Conservation (phyloP, 148 eudicot species). For the Rhododendron mucronatum region DNA sequence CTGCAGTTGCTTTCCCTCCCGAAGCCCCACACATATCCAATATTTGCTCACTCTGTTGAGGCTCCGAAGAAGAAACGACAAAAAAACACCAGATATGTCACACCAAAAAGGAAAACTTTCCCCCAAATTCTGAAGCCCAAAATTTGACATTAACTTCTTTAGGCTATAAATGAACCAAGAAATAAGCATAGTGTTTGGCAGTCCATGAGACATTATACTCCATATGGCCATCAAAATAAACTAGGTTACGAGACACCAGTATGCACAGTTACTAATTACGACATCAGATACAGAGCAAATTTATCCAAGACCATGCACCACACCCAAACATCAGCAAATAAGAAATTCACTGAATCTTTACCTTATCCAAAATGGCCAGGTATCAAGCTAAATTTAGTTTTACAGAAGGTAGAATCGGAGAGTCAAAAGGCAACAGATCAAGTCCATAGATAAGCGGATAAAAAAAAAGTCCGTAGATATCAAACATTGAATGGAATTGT, state of each 20-base stretch:
- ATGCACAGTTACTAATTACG: too few relatives aligned
- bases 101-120: not conserved
- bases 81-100: conserved; percentile 1
- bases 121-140: not conserved
- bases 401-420: not conserved
- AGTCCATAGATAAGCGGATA: too few relatives aligned
- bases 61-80: conserved; percentile 34
- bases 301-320: not conserved
- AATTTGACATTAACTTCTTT: not conserved
- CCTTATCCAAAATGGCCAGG: not conserved
- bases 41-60: conserved; percentile 78
- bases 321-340: not conserved
- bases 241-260: not conserved
- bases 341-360: not conserved
- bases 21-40: conserved; percentile 97
- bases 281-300: not conserved
- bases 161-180: not conserved
- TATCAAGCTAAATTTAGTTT: not conserved
- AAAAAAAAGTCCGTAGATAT: too few relatives aligned
- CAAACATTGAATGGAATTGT: too few relatives aligned
- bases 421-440: not conserved
- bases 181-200: not conserved
- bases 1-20: conserved; percentile 94
- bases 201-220: not conserved
- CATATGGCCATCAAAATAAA: not conserved